Evolutionary conservation across 1,284 basidiomycete species (phyloP).

Genomic region (Puccinia triticina): DNA sequence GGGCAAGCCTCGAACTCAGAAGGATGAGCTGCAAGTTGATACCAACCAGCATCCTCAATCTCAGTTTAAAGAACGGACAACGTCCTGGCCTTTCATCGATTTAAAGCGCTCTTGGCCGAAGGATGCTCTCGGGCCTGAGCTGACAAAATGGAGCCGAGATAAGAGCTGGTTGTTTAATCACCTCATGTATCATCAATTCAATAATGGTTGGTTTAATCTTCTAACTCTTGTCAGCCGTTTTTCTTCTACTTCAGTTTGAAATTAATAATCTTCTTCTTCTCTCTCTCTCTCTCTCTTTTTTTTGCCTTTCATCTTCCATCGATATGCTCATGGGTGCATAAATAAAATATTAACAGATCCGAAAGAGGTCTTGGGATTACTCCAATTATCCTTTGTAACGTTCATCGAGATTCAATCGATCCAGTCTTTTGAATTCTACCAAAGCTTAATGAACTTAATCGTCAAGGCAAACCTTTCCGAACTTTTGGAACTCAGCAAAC

Average conservation of each 20-base stretch:
- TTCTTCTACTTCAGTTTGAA: conserved; percentile 4
- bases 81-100: conserved; percentile 56
- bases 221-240: neutral
- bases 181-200: conserved; percentile 52
- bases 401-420: conserved; percentile 45
- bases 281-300: neutral
- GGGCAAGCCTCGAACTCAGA: neutral
- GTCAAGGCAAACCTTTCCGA: conserved; percentile 2
- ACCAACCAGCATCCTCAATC: neutral
- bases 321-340: neutral
- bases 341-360: neutral
- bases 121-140: conserved; percentile 54
- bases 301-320: neutral
- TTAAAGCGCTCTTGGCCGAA: conserved; percentile 57
- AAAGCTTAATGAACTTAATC: conserved; percentile 33
- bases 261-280: neutral
- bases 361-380: conserved; percentile 34
- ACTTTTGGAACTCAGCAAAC: neutral
- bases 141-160: conserved; percentile 58
- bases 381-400: conserved; percentile 45
- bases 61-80: conserved; percentile 27
- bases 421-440: conserved; percentile 46
- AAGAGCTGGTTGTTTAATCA: conserved; percentile 58
- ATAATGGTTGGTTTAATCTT: conserved; percentile 23
- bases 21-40: neutral